phyloP scores from a whole-genome alignment of 208 protist species.

The Trypanosoma platydactyli region DNA sequence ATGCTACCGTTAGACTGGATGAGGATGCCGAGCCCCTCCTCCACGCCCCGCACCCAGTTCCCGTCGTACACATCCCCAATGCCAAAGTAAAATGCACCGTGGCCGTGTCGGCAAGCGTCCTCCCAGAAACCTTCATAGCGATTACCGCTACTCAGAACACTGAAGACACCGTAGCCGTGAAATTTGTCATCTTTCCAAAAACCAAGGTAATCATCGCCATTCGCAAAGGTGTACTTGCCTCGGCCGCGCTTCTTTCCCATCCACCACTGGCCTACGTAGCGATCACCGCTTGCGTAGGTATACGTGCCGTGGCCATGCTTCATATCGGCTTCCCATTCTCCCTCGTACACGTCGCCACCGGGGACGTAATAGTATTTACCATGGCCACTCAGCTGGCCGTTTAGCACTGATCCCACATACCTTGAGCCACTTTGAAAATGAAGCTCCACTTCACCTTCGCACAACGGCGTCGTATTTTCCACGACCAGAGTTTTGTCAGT shows the following conservation, averaged over 20 bases:
- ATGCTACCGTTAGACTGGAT: constrained; percentile 46
- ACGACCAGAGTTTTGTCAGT: not conserved
- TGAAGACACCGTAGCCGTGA: constrained; percentile 62
- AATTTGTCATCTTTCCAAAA: constrained; percentile 60
- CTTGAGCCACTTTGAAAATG: constrained; percentile 52
- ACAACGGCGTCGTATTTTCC: constrained; percentile 51
- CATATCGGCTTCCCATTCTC: constrained; percentile 61
- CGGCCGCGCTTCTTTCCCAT: constrained; percentile 73
- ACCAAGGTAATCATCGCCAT: constrained; percentile 64
- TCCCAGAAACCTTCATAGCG: constrained; percentile 61
- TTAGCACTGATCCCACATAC: constrained; percentile 55
- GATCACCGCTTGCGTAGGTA: constrained; percentile 55
- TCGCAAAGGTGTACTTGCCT: constrained; percentile 47
- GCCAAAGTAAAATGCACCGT: constrained; percentile 41
- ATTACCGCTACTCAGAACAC: constrained; percentile 38
- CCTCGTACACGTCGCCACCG: constrained; percentile 59
- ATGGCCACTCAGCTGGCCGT: constrained; percentile 58
- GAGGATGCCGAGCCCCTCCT: constrained; percentile 57
- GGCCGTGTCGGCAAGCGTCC: constrained; percentile 46
- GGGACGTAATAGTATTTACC: constrained; percentile 57
- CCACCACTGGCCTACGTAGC: constrained; percentile 67
- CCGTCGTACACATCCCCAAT: constrained; percentile 65
- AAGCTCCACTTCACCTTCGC: constrained; percentile 50
- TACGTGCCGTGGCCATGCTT: constrained; percentile 75
- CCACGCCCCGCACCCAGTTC: constrained; percentile 48